Percentiles rank a stretch among this genome's conserved stretches.
These are phyloP conservation scores for Fomitopsis schrenkii DNA, from an alignment of 1,284 basidiomycete species.

Conservation along the genomic window DNA sequence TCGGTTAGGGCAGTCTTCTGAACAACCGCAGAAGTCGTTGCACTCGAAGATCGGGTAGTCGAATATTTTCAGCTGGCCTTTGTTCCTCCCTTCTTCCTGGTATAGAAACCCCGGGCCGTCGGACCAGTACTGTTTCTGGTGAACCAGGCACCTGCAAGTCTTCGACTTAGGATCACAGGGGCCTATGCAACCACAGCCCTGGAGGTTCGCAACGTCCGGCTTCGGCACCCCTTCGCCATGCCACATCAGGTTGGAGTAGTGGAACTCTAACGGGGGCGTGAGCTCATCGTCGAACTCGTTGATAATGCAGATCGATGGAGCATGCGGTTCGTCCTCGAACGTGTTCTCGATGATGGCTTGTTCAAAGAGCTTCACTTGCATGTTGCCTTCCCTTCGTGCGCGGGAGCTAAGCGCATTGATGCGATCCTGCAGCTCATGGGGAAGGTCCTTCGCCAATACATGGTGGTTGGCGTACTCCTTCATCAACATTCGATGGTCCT, in stretches of 20 bases:
- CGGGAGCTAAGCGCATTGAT: slow-evolving; percentile 22
- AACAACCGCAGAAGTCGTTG: slow-evolving; percentile 78
- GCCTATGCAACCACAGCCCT: slow-evolving; percentile 72
- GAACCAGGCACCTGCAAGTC: slow-evolving; percentile 63
- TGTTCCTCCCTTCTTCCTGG: slow-evolving; percentile 43
- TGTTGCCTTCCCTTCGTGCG: slow-evolving; percentile 18
- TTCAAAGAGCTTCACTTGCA: slow-evolving; percentile 29
- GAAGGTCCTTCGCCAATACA: slow-evolving; percentile 25
- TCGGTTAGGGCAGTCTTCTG: slow-evolving; percentile 76
- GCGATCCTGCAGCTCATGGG: slow-evolving; percentile 28
- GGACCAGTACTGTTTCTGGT: slow-evolving; percentile 43
- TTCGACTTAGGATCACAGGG: slow-evolving; percentile 65
- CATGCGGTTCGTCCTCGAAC: slow-evolving; percentile 53
- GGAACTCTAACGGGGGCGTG: slow-evolving; percentile 72
- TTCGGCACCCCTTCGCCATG: slow-evolving; percentile 62
- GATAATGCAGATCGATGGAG: slow-evolving; percentile 60
- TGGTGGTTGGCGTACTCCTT: slow-evolving; percentile 18
- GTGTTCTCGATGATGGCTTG: slow-evolving; percentile 29
- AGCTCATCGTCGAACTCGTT: slow-evolving; percentile 64
- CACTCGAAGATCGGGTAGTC: slow-evolving; percentile 83
- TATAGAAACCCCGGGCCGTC: slow-evolving; percentile 57
- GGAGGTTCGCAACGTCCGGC: slow-evolving; percentile 53
- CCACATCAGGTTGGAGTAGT: slow-evolving; percentile 76
- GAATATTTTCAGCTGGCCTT: slow-evolving; percentile 34
- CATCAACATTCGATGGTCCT: slow-evolving; percentile 15